These are phyloP conservation scores for Bassia scoparia DNA, from an alignment of 148 eudicot species.

Conservation along the genomic window DNA sequence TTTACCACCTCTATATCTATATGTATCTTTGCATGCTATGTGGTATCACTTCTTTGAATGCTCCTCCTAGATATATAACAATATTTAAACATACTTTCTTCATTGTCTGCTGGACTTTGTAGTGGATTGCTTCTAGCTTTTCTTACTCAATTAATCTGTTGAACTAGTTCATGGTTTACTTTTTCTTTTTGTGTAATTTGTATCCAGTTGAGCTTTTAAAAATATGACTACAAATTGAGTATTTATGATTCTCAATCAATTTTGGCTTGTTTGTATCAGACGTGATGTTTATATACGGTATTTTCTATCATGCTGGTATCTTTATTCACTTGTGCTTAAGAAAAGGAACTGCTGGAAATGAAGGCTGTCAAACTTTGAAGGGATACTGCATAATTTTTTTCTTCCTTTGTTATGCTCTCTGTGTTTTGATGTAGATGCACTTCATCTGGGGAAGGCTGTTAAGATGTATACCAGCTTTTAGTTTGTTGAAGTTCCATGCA, in stretches of 20 bases:
- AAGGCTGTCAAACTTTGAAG: neutral
- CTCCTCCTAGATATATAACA: neutral
- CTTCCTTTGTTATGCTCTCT: neutral
- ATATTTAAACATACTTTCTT: neutral
- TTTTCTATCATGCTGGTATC: neutral
- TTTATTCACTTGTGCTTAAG: neutral
- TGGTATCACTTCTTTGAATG: neutral
- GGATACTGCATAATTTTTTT: neutral
- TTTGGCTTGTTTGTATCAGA: neutral
- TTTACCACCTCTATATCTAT: too few relatives aligned
- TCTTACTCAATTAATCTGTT: too few relatives aligned
- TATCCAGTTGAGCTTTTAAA: neutral
- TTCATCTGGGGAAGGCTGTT: constrained; percentile 12
- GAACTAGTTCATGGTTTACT: neutral
- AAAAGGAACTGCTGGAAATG: neutral
- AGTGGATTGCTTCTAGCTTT: too few relatives aligned
- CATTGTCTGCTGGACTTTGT: too few relatives aligned
- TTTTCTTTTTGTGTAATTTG: neutral
- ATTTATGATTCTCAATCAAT: neutral
- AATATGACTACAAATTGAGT: neutral
- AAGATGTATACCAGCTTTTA: neutral
- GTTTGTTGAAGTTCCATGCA: neutral
- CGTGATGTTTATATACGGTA: neutral
- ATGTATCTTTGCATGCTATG: too few relatives aligned
- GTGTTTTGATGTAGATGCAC: constrained; percentile 1